Evolutionary conservation across 345 rosid species (phyloP).

Genomic region (Acer campestre): DNA sequence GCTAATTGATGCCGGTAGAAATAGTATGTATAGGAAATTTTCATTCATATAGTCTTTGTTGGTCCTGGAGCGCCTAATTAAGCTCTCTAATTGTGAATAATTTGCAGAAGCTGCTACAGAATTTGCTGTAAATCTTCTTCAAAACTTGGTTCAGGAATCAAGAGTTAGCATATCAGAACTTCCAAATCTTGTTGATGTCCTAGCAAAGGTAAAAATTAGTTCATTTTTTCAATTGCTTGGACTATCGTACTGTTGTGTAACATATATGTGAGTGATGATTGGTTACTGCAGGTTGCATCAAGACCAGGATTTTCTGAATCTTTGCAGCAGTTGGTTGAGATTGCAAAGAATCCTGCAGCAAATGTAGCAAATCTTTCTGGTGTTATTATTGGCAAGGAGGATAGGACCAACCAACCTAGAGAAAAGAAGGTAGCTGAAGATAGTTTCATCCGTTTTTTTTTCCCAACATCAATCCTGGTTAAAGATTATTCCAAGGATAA

Average conservation of each 20-base stretch:
- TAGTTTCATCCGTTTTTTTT: not conserved
- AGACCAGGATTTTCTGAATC: slow-evolving; percentile 37
- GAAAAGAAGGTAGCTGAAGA: slow-evolving; percentile 28
- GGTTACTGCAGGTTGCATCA: slow-evolving; percentile 28
- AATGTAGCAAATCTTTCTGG: slow-evolving; percentile 17
- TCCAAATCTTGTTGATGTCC: slow-evolving; percentile 37
- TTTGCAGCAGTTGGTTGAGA: slow-evolving; percentile 41
- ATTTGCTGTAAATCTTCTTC: slow-evolving; percentile 37
- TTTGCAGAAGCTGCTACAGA: slow-evolving; percentile 38
- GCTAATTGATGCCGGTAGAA: slow-evolving; percentile 43
- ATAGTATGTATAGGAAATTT: slow-evolving; percentile 29
- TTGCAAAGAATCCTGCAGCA: slow-evolving; percentile 35
- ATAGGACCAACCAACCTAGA: slow-evolving; percentile 12
- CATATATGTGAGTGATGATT: not conserved
- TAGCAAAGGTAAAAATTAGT: slow-evolving; percentile 31
- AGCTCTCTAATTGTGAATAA: not conserved
- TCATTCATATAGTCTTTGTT: not conserved
- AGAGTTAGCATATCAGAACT: slow-evolving; percentile 37
- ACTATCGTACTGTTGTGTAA: not conserved
- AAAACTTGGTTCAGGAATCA: slow-evolving; percentile 35
- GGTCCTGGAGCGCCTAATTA: not conserved
- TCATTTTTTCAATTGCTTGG: not conserved
- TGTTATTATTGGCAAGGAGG: slow-evolving; percentile 1
- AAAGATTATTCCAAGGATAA: not conserved
- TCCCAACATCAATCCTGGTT: not conserved